A percentile compares a stretch with the other conserved stretches of the same genome.
Conservation (phyloP, 192 early-diverging fungal species). For the Podila epigama region DNA sequence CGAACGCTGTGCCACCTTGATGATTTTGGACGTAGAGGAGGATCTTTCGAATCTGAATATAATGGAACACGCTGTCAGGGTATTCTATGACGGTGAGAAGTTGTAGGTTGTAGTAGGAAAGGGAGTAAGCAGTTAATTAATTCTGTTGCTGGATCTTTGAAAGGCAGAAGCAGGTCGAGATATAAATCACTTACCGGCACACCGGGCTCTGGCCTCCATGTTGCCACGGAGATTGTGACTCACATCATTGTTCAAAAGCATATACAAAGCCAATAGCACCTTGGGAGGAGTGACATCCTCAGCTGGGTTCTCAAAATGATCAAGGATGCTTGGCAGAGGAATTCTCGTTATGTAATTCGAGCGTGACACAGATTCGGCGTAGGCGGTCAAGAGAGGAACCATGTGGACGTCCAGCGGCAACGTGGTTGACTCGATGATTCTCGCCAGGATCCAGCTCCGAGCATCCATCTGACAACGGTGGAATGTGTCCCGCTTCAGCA, state of each 20-base stretch:
- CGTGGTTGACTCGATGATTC: constrained; percentile 20
- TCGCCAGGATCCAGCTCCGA: constrained; percentile 28
- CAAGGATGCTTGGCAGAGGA: constrained; percentile 23
- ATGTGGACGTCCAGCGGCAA: constrained; percentile 38
- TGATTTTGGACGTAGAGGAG: constrained; percentile 37
- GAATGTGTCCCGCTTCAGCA: constrained; percentile 33
- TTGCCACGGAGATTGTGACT: constrained; percentile 11
- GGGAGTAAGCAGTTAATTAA: not conserved
- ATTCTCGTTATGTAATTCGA: constrained; percentile 32
- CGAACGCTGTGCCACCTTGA: constrained; percentile 31
- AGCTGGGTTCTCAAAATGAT: constrained; percentile 15
- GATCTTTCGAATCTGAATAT: constrained; percentile 42
- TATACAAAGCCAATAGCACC: constrained; percentile 32
- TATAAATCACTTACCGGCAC: constrained; percentile 9
- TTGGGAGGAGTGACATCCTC: constrained; percentile 38
- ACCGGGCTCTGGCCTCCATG: constrained; percentile 4
- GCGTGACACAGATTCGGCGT: constrained; percentile 24
- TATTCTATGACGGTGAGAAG: constrained; percentile 18
- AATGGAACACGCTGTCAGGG: constrained; percentile 11
- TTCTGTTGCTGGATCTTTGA: not conserved
- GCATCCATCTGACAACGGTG: constrained; percentile 31
- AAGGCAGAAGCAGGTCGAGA: not conserved
- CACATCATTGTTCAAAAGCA: constrained; percentile 45
- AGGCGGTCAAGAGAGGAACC: constrained; percentile 35
- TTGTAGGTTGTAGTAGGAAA: no score